Conservation (phyloP, 805 yeast species). For the Nakazawaea siamensis region DNA sequence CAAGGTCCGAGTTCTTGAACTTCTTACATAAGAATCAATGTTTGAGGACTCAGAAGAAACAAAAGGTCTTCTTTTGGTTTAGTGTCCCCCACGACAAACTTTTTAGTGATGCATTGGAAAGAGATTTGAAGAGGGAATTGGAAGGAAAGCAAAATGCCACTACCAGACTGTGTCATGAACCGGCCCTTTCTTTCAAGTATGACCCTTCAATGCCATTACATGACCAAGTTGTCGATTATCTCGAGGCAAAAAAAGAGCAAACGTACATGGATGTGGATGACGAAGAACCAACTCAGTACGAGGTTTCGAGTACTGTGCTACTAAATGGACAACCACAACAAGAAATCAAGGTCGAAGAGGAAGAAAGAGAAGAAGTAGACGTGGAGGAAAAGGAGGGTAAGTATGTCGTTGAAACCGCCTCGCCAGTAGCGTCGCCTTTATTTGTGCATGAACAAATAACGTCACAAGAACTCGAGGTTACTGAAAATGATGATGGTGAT, state of each 20-base stretch:
- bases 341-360: too few species aligned
- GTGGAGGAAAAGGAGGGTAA: too few species aligned
- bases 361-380: too few species aligned
- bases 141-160: constrained; percentile 52
- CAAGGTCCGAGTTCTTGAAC: constrained; percentile 76
- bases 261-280: too few species aligned
- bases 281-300: too few species aligned
- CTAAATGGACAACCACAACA: too few species aligned
- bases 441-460: too few species aligned
- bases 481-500: too few species aligned
- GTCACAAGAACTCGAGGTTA: too few species aligned
- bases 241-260: constrained; percentile 5
- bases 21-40: constrained; percentile 83
- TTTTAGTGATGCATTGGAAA: constrained; percentile 87
- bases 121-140: constrained; percentile 77
- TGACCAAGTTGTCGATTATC: constrained; percentile 37
- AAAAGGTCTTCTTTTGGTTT: constrained; percentile 94
- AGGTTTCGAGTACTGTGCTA: too few species aligned
- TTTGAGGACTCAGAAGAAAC: constrained; percentile 90
- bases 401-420: too few species aligned
- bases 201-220: constrained; percentile 43
- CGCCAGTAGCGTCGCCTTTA: too few species aligned
- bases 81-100: constrained; percentile 90
- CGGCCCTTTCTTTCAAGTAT: constrained; percentile 69
- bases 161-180: constrained; percentile 65